Evolutionary conservation across 23 red algal genomes (phyloP).

Genomic region (Gracilaria caudata): DNA sequence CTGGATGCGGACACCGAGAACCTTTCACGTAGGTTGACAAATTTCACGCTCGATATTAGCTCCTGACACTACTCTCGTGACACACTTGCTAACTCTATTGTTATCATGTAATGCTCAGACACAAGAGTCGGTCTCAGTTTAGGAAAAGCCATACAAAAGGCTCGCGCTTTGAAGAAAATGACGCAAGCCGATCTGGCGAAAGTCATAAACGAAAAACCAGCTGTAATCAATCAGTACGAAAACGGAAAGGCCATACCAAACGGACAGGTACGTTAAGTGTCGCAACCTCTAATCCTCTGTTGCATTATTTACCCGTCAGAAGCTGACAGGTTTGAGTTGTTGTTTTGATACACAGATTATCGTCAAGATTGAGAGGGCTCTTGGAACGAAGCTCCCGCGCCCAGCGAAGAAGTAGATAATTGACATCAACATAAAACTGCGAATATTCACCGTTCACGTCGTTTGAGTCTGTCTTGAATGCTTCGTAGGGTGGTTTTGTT

Average conservation of each 20-base stretch:
- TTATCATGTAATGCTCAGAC: conserved; percentile 25
- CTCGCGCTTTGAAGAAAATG: conserved; percentile 82
- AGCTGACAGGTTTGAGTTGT: neutral
- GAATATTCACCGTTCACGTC: neutral
- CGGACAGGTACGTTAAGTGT: conserved; percentile 44
- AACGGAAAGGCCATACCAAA: conserved; percentile 89
- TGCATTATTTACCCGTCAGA: neutral
- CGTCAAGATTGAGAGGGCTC: conserved; percentile 88
- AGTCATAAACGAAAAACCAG: conserved; percentile 92
- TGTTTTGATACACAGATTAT: conserved; percentile 51
- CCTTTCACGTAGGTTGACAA: conserved; percentile 54
- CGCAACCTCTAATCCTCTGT: neutral
- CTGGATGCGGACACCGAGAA: conserved; percentile 87
- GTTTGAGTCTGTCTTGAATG: neutral
- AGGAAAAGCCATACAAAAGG: conserved; percentile 91
- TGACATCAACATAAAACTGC: neutral
- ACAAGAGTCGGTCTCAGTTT: conserved; percentile 83
- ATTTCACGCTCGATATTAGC: neutral
- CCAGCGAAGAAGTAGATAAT: conserved; percentile 68
- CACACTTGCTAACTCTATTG: neutral
- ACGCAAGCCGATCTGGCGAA: conserved; percentile 96
- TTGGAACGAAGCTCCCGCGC: conserved; percentile 85
- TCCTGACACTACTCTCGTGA: neutral
- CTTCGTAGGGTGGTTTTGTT: neutral
- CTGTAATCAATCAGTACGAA: conserved; percentile 93